Conservation (phyloP, 2,329 filamentous ascomycete species). For the Colletotrichum chrysophilum region DNA sequence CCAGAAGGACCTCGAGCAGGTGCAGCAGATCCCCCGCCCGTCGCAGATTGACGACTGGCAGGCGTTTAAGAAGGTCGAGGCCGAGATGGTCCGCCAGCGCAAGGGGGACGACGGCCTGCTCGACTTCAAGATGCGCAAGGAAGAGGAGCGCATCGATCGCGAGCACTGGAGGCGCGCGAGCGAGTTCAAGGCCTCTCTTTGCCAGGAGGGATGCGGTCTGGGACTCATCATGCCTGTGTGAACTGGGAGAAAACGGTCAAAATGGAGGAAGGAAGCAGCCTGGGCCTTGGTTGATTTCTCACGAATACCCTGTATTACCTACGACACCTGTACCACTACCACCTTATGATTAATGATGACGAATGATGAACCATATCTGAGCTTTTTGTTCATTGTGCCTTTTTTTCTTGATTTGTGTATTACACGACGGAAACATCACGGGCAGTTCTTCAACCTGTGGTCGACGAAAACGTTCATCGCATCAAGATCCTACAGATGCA, state of each 20-base stretch:
- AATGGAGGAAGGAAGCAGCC: not conserved
- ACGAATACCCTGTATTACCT: conserved; percentile 19
- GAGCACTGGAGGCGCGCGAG: conserved; percentile 21
- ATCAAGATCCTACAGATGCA: not conserved
- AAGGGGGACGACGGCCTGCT: conserved; percentile 19
- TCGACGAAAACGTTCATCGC: not conserved
- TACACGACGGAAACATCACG: not conserved
- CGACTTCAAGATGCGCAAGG: conserved; percentile 21
- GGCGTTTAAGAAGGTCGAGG: conserved; percentile 46
- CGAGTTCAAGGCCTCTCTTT: conserved; percentile 17
- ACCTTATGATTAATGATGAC: conserved; percentile 13
- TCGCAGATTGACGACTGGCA: conserved; percentile 63
- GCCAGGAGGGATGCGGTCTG: not conserved
- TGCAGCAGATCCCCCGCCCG: conserved; percentile 53
- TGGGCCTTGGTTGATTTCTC: not conserved
- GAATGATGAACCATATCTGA: not conserved
- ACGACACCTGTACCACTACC: conserved; percentile 5
- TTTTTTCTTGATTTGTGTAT: not conserved
- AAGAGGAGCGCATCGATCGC: conserved; percentile 20
- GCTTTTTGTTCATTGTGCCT: not conserved
- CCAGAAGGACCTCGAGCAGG: conserved; percentile 46
- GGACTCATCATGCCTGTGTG: conserved; percentile 1
- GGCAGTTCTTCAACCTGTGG: not conserved
- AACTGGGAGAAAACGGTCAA: not conserved
- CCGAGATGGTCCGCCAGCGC: conserved; percentile 17